Evolutionary conservation across 2,329 filamentous ascomycete genomes (phyloP).

Genomic region (Fusarium devonianum): DNA sequence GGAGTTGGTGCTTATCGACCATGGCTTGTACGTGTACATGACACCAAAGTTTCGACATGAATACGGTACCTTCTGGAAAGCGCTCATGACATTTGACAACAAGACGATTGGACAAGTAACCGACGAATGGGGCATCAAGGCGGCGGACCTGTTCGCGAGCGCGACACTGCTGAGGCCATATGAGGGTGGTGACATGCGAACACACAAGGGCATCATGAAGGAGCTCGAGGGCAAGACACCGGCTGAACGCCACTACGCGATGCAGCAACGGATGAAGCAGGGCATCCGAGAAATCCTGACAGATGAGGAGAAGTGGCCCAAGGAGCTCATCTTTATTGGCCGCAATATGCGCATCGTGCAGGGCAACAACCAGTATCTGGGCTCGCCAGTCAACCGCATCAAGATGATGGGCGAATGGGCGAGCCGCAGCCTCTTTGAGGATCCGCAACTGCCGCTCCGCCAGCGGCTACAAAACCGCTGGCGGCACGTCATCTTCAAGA

Average conservation of each 20-base stretch:
- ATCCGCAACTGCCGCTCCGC: slow-evolving; percentile 66
- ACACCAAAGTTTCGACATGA: slow-evolving; percentile 81
- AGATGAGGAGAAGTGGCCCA: slow-evolving; percentile 88
- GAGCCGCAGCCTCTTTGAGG: slow-evolving; percentile 80
- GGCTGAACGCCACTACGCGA: slow-evolving; percentile 83
- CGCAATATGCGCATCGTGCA: slow-evolving; percentile 93
- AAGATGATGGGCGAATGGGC: slow-evolving; percentile 96
- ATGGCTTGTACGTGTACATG: slow-evolving; percentile 96
- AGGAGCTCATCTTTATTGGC: slow-evolving; percentile 90
- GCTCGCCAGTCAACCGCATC: slow-evolving; percentile 87
- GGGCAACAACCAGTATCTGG: slow-evolving; percentile 89
- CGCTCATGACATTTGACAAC: slow-evolving; percentile 93
- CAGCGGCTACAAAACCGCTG: slow-evolving; percentile 75
- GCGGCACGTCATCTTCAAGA: slow-evolving; percentile 81
- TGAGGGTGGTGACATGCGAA: slow-evolving; percentile 78
- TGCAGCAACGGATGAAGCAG: slow-evolving; percentile 85
- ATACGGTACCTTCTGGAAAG: slow-evolving; percentile 92
- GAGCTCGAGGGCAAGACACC: slow-evolving; percentile 64
- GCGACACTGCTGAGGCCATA: slow-evolving; percentile 92
- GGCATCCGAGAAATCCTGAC: slow-evolving; percentile 72
- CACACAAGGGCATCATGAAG: slow-evolving; percentile 69
- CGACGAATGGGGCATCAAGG: slow-evolving; percentile 83
- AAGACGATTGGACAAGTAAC: slow-evolving; percentile 76
- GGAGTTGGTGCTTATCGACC: slow-evolving; percentile 95
- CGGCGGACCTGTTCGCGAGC: slow-evolving; percentile 88